phyloP scores from a whole-genome alignment of 352 stramenopile genomes.

The Globisporangium acanthophoron region DNA sequence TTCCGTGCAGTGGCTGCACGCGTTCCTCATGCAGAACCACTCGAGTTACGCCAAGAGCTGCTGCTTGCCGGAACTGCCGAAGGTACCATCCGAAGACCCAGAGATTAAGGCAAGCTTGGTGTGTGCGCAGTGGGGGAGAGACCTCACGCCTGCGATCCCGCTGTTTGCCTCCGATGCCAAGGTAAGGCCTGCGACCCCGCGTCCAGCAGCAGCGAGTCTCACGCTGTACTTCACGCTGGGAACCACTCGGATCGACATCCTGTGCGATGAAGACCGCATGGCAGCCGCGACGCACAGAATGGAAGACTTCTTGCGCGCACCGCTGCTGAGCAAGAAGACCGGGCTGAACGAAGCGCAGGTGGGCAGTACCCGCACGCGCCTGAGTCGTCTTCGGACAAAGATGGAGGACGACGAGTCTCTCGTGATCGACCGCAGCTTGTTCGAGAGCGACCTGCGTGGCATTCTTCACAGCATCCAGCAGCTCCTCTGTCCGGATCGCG shows the following conservation, averaged over 20 bases:
- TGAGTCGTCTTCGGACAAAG: conserved; percentile 42
- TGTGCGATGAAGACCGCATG: conserved; percentile 14
- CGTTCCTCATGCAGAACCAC: conserved; percentile 54
- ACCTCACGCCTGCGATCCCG: conserved; percentile 45
- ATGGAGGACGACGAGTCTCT: conserved; percentile 68
- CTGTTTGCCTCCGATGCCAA: background rate
- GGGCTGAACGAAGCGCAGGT: conserved; percentile 27
- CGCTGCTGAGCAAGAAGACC: conserved; percentile 44
- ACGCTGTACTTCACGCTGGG: conserved; percentile 65
- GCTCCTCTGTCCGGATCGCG: conserved; percentile 21
- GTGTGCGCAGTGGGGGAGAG: conserved; percentile 49
- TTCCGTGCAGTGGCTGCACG: conserved; percentile 32
- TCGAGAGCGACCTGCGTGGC: conserved; percentile 21
- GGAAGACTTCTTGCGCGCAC: conserved; percentile 41
- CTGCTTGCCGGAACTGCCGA: conserved; percentile 40
- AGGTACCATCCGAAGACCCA: conserved; percentile 36
- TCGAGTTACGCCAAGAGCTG: conserved; percentile 45
- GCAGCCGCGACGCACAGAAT: conserved; percentile 20
- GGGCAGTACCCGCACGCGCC: conserved; percentile 18
- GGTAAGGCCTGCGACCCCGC: background rate
- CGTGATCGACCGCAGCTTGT: conserved; percentile 32
- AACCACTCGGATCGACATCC: conserved; percentile 32
- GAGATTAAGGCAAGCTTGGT: conserved; percentile 60
- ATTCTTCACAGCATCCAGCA: conserved; percentile 32
- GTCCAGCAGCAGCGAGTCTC: conserved; percentile 4